Evolutionary conservation across 2,329 filamentous ascomycete genomes (phyloP).

Genomic region (Colletotrichum sp.): DNA sequence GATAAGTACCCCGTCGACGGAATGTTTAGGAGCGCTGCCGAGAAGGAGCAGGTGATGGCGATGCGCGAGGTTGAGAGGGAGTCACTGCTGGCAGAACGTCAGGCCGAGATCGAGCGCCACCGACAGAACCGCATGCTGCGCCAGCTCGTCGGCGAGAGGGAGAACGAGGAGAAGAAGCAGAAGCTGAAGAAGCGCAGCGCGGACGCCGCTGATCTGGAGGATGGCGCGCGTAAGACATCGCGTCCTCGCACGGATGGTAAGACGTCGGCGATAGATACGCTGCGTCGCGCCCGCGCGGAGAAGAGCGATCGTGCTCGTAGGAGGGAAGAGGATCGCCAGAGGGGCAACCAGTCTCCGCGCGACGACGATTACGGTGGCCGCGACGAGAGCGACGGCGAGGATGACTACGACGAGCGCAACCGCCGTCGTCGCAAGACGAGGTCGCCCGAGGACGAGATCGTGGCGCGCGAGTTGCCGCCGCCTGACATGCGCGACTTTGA

Average conservation of each 20-base stretch:
- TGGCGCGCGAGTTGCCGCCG: constrained; percentile 71
- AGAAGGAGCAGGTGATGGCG: constrained; percentile 80
- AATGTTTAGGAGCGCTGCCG: constrained; percentile 75
- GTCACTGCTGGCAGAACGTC: constrained; percentile 85
- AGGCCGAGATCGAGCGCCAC: constrained; percentile 80
- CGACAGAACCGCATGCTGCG: constrained; percentile 84
- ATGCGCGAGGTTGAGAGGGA: constrained; percentile 93
- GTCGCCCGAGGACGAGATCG: constrained; percentile 68
- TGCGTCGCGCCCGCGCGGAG: constrained; percentile 66
- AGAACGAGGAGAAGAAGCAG: constrained; percentile 65
- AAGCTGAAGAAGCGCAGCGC: constrained; percentile 80
- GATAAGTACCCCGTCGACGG: constrained; percentile 87
- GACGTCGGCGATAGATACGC: constrained; percentile 74
- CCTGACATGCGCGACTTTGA: constrained; percentile 84
- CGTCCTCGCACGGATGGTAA: constrained; percentile 74
- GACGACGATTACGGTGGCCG: constrained; percentile 64
- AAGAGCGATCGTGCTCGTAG: constrained; percentile 69
- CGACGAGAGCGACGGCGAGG: constrained; percentile 76
- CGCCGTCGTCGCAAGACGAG: constrained; percentile 52
- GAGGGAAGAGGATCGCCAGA: constrained; percentile 64
- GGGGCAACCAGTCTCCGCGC: constrained; percentile 49
- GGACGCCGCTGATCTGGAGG: constrained; percentile 78
- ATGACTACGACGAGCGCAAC: constrained; percentile 8
- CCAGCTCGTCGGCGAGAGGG: constrained; percentile 73
- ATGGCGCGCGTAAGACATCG: constrained; percentile 75